phyloP scores from a whole-genome alignment of 345 rosid genomes.

The Eucalyptus marginata region DNA sequence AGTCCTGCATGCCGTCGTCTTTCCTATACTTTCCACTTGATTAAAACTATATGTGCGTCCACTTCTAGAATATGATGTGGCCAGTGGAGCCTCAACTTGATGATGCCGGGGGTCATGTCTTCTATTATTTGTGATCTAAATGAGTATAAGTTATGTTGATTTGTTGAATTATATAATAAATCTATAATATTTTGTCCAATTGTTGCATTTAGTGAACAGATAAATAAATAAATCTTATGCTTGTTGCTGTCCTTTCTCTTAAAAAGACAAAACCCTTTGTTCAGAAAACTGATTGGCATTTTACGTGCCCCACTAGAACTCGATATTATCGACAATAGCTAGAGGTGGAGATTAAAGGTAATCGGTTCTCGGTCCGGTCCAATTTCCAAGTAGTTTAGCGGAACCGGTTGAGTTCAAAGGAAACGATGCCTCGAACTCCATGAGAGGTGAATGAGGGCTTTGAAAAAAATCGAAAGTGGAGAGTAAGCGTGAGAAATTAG shows the following conservation, averaged over 20 bases:
- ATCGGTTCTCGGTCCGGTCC: fast-evolving
- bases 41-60: background rate
- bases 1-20: background rate
- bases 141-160: background rate
- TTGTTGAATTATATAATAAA: background rate
- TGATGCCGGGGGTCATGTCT: background rate
- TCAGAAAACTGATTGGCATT: background rate
- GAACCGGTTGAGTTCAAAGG: too few species aligned
- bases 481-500: background rate
- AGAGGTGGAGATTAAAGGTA: background rate
- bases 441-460: too few species aligned
- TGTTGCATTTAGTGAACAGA: background rate
- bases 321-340: background rate
- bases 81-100: background rate
- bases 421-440: too few species aligned
- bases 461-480: too few species aligned
- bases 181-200: background rate
- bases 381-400: too few species aligned
- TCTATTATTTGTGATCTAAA: background rate
- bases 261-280: background rate
- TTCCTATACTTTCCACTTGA: background rate
- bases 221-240: background rate
- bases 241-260: background rate
- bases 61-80: background rate
- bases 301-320: background rate